Evolutionary conservation across 495 filamentous ascomycete genomes (phyloP), one percentile per base, ranked within the genome.

Genomic region (Penicillium antarcticum): DNA sequence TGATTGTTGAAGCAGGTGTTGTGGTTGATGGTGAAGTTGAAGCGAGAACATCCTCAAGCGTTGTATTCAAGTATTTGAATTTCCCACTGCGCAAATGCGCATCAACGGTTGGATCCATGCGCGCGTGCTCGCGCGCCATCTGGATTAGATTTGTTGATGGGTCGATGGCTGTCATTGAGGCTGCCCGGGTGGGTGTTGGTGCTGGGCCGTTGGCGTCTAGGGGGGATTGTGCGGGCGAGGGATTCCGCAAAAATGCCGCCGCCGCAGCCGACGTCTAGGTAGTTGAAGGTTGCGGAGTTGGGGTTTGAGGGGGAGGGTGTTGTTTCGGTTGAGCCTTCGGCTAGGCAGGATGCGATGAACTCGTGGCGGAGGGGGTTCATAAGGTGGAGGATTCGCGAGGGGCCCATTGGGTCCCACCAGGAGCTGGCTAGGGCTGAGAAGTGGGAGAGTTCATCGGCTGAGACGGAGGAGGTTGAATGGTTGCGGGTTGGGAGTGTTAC

Each of bases 291-390:
- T 48, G 68, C 62, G 56, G 52, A 40, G 14, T 49, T 41, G 41
- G 17, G 37, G 48, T 42, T 42, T 41, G 32, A 7, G 53, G 44
- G 33, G 24, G 42, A 44, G 46, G 42, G 12, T 17, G 34, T 18
- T n/a, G 21, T 42, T 38, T 38, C 55, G 65, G 62, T 62, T 7
- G 41, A 56, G 19, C 61, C 64, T 36, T 73, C 72, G 56, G 78
- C 68, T 51, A 80, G 84, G 58, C 92, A 96, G 32, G 74, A 66
- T 2, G 73, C 70, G 67, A 98, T 94, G 74, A 97, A 97, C 62
- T 90, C 85, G 69, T 97, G 91, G 29, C 94, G 91, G 36, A 95
- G 82, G 9, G 95, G 94, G 75, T 98, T 97, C 94, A 98, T 97
- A 42, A 95, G 85, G 69, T 97, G 95, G 2, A 98, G 85, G 54